Base-by-base conservation (phyloP, 805 yeast genomes). In the Groenewaldozyma tartarivorans region DNA sequence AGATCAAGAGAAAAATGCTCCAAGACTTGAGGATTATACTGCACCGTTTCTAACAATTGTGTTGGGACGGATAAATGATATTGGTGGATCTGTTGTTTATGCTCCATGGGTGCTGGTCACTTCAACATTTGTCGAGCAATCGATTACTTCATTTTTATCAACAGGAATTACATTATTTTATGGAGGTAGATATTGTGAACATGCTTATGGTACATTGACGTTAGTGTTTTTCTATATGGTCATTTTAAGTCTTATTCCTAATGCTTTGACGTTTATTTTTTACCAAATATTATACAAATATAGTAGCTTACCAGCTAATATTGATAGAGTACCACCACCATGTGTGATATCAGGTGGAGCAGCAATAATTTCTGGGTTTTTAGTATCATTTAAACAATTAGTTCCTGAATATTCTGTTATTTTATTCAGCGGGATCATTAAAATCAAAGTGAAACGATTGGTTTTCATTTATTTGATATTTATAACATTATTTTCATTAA, bases 311-410 rank as follows among this genome's bases (percentile, higher is more conserved):
- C 39, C 35, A 6, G n/a, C n/a, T n/a, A n/a, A n/a, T n/a, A n/a
- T n/a, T n/a, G 26, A 30, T 4, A 7, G 29, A 9, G 36, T 34
- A 41, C 27, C 26, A 5, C 39, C 39, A 9, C 40, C 40, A 6
- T 13, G 9, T 30, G 20, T 38, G 4, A 27, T 38, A 3, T 21
- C 19, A n/a, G 77, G 81, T 0, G 67, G 74, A 42, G 66, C 72
- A 51, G 74, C 81, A 1, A 49, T 76, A n/a, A 60, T 73, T 31
- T 61, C 74, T 49, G 81, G 78, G 1, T 71, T 75, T 41, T 58
- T 79, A 20, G 81, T 79, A 2, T 78, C 81, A 4, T 70, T 77
- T 49, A 79, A 77, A 52, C 86, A 79, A 58, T 55, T 79, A 45
- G 69, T 77, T 20, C 79, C 83, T 21, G 79, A 77, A 51, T 75